Conservation (phyloP, 169 alveolate genomes). For the Plasmodium adleri region DNA sequence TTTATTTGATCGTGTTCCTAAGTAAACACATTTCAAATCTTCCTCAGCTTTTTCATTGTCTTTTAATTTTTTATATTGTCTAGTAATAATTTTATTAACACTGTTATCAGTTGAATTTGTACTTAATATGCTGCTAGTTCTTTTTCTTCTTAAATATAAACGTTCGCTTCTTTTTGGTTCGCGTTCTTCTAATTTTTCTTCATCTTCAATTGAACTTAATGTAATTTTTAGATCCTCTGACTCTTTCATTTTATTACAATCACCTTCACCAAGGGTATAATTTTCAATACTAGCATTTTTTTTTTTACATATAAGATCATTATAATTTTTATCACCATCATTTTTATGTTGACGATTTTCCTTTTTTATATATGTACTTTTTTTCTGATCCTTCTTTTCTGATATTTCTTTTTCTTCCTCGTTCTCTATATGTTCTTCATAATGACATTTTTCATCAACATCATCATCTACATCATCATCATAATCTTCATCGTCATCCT, state of each 20-base stretch:
- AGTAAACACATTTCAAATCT: not conserved
- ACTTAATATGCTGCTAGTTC: constrained; percentile 15
- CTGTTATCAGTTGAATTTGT: constrained; percentile 22
- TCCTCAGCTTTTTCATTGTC: constrained; percentile 21
- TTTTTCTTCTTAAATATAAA: constrained; percentile 46
- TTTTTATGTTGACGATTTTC: not conserved
- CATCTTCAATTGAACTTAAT: not conserved
- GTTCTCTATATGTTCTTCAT: constrained; percentile 3
- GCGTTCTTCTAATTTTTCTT: constrained; percentile 9
- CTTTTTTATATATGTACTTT: not conserved
- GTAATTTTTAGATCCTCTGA: constrained; percentile 1
- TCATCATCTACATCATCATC: not conserved
- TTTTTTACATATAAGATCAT: constrained; percentile 9
- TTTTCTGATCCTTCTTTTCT: constrained; percentile 2
- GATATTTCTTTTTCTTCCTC: constrained; percentile 1
- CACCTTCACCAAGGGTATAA: not conserved
- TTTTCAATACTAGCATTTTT: not conserved
- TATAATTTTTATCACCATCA: constrained; percentile 9
- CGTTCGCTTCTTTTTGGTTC: constrained; percentile 4
- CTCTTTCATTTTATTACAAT: not conserved
- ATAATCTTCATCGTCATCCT: not conserved
- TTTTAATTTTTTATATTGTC: constrained; percentile 36
- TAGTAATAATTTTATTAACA: constrained; percentile 1
- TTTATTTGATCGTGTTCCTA: not conserved
- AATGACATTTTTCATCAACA: not conserved